Evolutionary conservation across 1,139 yeast species (phyloP).

Genomic region (Magnusiomyces tetraspermus): DNA sequence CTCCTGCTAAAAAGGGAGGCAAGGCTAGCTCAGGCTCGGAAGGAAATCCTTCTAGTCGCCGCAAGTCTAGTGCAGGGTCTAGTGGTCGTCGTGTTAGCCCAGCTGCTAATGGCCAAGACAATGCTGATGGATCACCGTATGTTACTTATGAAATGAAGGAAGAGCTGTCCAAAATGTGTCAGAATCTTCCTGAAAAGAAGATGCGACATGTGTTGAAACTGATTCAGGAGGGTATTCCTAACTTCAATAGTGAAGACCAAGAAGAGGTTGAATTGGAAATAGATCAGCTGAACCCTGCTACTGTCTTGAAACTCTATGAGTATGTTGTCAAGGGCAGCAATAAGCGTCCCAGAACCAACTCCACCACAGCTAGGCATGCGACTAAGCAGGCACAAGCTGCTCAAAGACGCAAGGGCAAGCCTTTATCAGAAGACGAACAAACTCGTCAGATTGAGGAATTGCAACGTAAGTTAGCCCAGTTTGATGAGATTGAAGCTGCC

Average conservation of each 20-base stretch:
- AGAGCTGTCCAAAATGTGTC: constrained; percentile 80
- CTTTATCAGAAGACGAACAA: constrained; percentile 58
- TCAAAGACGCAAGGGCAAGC: constrained; percentile 46
- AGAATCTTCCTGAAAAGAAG: constrained; percentile 63
- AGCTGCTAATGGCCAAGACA: constrained; percentile 10
- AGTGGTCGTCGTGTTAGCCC: constrained; percentile 15
- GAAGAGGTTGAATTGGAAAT: constrained; percentile 94
- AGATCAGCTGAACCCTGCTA: constrained; percentile 82
- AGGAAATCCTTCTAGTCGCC: constrained; percentile 9
- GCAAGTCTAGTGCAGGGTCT: constrained; percentile 19
- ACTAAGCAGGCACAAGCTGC: constrained; percentile 40
- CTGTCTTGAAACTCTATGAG: constrained; percentile 75
- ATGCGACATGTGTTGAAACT: constrained; percentile 76
- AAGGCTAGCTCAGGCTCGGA: constrained; percentile 4
- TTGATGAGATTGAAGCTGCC: constrained; percentile 40
- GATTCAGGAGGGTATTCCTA: constrained; percentile 81
- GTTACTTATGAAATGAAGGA: constrained; percentile 91
- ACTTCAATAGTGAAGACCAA: constrained; percentile 55
- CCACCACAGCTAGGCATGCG: constrained; percentile 26
- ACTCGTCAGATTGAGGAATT: constrained; percentile 75
- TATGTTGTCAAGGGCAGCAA: constrained; percentile 50
- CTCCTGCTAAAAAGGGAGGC: constrained; percentile 14
- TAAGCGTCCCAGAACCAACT: constrained; percentile 29
- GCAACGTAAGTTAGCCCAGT: constrained; percentile 71
- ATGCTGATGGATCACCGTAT: constrained; percentile 18